These are phyloP conservation scores for Mycena haematopus DNA, from an alignment of 768 basidiomycete species.

Conservation along the genomic window DNA sequence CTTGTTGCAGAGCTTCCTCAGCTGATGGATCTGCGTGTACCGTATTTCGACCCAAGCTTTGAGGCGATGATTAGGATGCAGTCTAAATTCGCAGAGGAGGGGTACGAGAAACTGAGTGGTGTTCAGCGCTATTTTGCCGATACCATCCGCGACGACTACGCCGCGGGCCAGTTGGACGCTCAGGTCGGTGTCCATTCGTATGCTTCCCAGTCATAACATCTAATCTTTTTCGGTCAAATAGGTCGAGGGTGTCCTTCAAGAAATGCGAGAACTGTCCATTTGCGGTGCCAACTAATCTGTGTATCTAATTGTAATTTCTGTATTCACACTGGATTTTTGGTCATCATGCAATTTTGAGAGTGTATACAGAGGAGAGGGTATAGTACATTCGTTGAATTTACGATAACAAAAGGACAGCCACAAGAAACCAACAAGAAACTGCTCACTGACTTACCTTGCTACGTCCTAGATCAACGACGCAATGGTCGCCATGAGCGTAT, in stretches of 20 bases:
- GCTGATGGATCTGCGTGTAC: conserved; percentile 92
- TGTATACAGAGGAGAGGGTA: neutral
- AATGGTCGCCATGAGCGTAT: neutral
- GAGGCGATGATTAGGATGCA: conserved; percentile 99
- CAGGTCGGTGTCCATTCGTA: conserved; percentile 59
- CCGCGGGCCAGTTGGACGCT: conserved; percentile 93
- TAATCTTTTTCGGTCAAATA: conserved; percentile 34
- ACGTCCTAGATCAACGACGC: neutral
- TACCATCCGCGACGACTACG: conserved; percentile 93
- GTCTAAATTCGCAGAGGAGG: conserved; percentile 96
- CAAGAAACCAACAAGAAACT: conserved; percentile 15
- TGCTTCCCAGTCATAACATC: neutral
- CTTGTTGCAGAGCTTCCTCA: conserved; percentile 91
- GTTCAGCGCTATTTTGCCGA: conserved; percentile 95
- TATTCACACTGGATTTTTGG: conserved; percentile 15
- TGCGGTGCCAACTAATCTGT: conserved; percentile 67
- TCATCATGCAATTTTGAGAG: conserved; percentile 1
- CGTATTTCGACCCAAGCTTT: conserved; percentile 98
- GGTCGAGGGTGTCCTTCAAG: conserved; percentile 96
- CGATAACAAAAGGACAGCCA: conserved; percentile 11
- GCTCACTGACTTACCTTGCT: conserved; percentile 22
- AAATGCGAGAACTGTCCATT: conserved; percentile 96
- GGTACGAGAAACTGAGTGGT: conserved; percentile 94
- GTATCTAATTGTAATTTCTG: conserved; percentile 8
- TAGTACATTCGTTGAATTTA: neutral